A percentile compares a stretch with the other conserved stretches of the same genome.
phyloP scores from a whole-genome alignment of 2,329 filamentous ascomycete genomes.

The Ophiocordyceps camponoti-leonardi region DNA sequence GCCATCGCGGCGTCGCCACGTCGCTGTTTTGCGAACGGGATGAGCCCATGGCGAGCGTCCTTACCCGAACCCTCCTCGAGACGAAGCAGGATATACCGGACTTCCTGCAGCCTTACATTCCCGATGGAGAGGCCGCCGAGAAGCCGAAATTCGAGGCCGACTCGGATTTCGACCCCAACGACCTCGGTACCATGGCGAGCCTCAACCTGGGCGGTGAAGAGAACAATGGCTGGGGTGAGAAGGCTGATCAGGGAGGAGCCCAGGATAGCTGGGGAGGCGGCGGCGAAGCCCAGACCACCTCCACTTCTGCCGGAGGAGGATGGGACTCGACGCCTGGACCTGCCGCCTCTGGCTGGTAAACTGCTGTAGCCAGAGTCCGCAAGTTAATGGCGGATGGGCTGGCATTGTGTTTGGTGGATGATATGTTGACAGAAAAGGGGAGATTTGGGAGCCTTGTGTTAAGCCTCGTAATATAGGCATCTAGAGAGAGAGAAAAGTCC shows the following conservation, averaged over 20 bases:
- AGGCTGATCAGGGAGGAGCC: not conserved
- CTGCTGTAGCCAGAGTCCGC: not conserved
- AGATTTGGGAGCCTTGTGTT: too few relatives aligned
- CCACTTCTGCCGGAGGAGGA: not conserved
- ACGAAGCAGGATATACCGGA: conserved; percentile 64
- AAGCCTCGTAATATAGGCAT: too few relatives aligned
- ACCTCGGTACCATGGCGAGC: conserved; percentile 9
- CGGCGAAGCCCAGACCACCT: too few relatives aligned
- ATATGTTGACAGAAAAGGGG: not conserved
- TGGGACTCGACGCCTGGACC: not conserved
- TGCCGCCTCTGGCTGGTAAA: not conserved
- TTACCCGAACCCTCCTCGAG: conserved; percentile 72
- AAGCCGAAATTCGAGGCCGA: conserved; percentile 38
- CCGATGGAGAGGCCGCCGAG: conserved; percentile 30
- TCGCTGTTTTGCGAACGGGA: conserved; percentile 78
- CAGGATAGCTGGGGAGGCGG: conserved; percentile 2
- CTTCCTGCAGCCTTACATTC: conserved; percentile 52
- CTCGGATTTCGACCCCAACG: conserved; percentile 30
- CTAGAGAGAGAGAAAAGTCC: too few relatives aligned
- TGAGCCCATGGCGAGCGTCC: conserved; percentile 49
- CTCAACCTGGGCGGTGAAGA: conserved; percentile 5
- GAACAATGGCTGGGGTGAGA: not conserved
- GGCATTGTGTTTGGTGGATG: not conserved
- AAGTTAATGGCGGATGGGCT: too few relatives aligned
- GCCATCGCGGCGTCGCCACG: conserved; percentile 67